Base-by-base conservation (phyloP, 2,329 filamentous ascomycete genomes). In the Ophiostoma ulmi region DNA sequence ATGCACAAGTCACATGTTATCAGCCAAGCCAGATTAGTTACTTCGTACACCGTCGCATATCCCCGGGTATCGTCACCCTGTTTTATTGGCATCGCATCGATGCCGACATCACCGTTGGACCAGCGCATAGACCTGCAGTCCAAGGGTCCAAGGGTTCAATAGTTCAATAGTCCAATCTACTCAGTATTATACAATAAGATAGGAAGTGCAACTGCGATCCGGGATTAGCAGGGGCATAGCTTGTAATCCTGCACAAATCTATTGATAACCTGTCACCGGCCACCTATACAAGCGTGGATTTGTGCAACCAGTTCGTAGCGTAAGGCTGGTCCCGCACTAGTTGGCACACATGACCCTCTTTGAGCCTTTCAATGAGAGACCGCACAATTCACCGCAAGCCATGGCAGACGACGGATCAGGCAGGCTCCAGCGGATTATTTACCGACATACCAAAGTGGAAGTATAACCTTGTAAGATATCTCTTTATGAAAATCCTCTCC, bases 231-330 rank as follows among this genome's bases (percentile, higher is more conserved):
- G 52, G 52, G 52, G 26, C n/a, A 26, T 58, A 26, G n/a, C 52
- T 11, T 58, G 13, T 5, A 55, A 7, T 58, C 52, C 52, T 58
- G 52, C 44, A 48, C 17, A 48, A 48, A 17, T 48, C 44, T 17
- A 14, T 17, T 7, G 48, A 55, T 7, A 5, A 55, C 11, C 52
- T 58, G 52, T 58, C 22, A 58, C 48, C 52, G 52, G 4, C 52
- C 52, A 26, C 26, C 52, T 58, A 31, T 31, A 17, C 52, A n/a
- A 22, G 52, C 52, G 52, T 26, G 52, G 8, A 11, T 31, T 58
- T 58, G 22, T 58, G 52, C 52, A 58, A n/a, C n/a, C n/a, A n/a
- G 52, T 17, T 58, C 52, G 52, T 26, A 58, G 52, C 48, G 48
- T 26, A 55, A 55, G 48, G 48, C 48, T 55, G 52, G 52, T 58